A percentile compares a stretch with the other conserved stretches of the same genome.
Evolutionary conservation across 2,329 filamentous ascomycete species (phyloP).

Genomic region (Aschersonia sp.): DNA sequence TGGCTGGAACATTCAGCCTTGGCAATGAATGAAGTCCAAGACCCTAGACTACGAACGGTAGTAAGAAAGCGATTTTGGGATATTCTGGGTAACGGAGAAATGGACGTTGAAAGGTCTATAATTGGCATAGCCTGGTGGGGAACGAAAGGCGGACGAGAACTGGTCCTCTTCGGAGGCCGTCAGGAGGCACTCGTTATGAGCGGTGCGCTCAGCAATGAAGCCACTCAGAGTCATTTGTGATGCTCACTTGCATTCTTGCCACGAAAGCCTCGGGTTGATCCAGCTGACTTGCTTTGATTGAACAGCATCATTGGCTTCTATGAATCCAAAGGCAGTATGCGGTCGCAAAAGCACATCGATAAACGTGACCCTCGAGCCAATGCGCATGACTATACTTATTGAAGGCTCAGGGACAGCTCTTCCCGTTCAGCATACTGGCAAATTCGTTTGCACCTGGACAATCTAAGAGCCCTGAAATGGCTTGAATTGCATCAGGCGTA

Average conservation of each 20-base stretch:
- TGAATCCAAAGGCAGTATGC: too few relatives aligned
- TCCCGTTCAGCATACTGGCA: too few relatives aligned
- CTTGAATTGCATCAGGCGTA: too few relatives aligned
- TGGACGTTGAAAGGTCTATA: conserved; percentile 74
- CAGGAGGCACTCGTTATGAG: conserved; percentile 32
- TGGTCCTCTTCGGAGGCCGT: conserved; percentile 22
- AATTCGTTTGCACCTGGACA: too few relatives aligned
- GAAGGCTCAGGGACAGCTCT: too few relatives aligned
- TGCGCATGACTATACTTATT: too few relatives aligned
- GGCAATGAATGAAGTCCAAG: conserved; percentile 48
- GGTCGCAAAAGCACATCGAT: too few relatives aligned
- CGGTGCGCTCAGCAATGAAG: conserved; percentile 28
- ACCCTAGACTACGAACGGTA: conserved; percentile 44
- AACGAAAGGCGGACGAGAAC: conserved; percentile 36
- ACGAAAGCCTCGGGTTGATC: too few relatives aligned
- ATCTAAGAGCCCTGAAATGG: too few relatives aligned
- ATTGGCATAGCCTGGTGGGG: conserved; percentile 82
- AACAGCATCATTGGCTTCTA: too few relatives aligned
- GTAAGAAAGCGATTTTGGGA: conserved; percentile 68
- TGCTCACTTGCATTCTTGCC: neutral
- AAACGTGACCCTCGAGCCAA: too few relatives aligned
- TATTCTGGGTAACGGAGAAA: conserved; percentile 63
- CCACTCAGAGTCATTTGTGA: conserved; percentile 21
- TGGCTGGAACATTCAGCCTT: conserved; percentile 65
- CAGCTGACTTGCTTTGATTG: too few relatives aligned